A percentile compares a stretch with the other conserved stretches of the same genome.
Evolutionary conservation across 2,329 filamentous ascomycete genomes (phyloP).

Genomic region (Diplodia scrobiculata): DNA sequence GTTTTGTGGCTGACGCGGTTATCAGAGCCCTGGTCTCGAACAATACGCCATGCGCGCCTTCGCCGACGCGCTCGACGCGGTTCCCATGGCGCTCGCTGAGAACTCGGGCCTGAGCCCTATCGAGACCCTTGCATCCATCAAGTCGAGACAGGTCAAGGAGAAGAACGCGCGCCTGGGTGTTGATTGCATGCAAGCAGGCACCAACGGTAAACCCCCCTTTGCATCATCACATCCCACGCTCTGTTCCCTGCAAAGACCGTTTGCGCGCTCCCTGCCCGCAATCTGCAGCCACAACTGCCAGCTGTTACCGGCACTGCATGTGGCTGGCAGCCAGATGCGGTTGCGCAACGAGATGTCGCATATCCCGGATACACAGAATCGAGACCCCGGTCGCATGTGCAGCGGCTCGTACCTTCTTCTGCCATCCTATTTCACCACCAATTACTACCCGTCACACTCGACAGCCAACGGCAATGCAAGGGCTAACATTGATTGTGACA

Average conservation of each 20-base stretch:
- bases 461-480: not conserved
- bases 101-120: constrained; percentile 97
- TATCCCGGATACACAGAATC: constrained; percentile 23
- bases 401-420: constrained; percentile 30
- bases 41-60: constrained; percentile 99
- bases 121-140: constrained; percentile 89
- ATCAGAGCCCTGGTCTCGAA: constrained; percentile 84
- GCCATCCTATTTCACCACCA: constrained; percentile 19
- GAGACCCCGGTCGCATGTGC: constrained; percentile 26
- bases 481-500: constrained; percentile 38
- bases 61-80: constrained; percentile 85
- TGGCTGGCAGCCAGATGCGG: constrained; percentile 17
- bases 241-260: constrained; percentile 19
- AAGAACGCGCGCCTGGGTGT: constrained; percentile 79
- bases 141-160: constrained; percentile 93
- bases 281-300: constrained; percentile 29
- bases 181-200: constrained; percentile 95
- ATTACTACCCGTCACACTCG: constrained; percentile 9
- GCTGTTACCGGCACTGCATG: constrained; percentile 27
- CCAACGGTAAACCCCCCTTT: constrained; percentile 64
- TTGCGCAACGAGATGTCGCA: constrained; percentile 25
- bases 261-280: constrained; percentile 27
- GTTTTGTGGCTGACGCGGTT: constrained; percentile 21
- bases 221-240: constrained; percentile 28
- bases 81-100: constrained; percentile 95